Percentiles rank a stretch among this genome's conserved stretches.
Conservation (phyloP, 1,139 yeast genomes). For the Geotrichum klebahnii region DNA sequence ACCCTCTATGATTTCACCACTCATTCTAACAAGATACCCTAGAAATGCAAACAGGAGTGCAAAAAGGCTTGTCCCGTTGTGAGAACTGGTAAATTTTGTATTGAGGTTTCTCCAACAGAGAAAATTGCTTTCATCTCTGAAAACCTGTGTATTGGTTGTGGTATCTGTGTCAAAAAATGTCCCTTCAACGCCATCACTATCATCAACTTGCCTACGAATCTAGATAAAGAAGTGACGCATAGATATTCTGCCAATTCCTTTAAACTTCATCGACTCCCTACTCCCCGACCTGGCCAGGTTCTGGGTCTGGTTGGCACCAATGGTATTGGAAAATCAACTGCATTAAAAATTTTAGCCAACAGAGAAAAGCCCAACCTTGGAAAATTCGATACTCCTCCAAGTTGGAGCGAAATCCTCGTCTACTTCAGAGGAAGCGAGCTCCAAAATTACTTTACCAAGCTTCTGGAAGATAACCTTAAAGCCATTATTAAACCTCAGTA, state of each 20-base stretch:
- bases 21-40: too few relatives aligned
- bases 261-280: conserved; percentile 93
- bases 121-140: conserved; percentile 97
- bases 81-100: conserved; percentile 94
- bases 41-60: conserved; percentile 95
- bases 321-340: conserved; percentile 99
- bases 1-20: too few relatives aligned
- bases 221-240: conserved; percentile 88
- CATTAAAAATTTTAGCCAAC: conserved; percentile 92
- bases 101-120: conserved; percentile 85
- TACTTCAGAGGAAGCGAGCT: conserved; percentile 95
- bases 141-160: conserved; percentile 94
- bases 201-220: conserved; percentile 91
- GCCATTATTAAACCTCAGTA: conserved; percentile 97
- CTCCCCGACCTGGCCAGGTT: conserved; percentile 98
- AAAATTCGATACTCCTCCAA: conserved; percentile 89
- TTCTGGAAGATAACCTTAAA: conserved; percentile 86
- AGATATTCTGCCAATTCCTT: conserved; percentile 97
- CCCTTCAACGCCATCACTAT: conserved; percentile 96
- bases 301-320: conserved; percentile 96
- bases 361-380: conserved; percentile 97
- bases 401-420: conserved; percentile 89
- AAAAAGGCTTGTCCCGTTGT: conserved; percentile 96
- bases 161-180: conserved; percentile 97
- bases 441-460: conserved; percentile 91